Conservation (phyloP, 176 grass and related monocot species). For the Carex myosuroides region DNA sequence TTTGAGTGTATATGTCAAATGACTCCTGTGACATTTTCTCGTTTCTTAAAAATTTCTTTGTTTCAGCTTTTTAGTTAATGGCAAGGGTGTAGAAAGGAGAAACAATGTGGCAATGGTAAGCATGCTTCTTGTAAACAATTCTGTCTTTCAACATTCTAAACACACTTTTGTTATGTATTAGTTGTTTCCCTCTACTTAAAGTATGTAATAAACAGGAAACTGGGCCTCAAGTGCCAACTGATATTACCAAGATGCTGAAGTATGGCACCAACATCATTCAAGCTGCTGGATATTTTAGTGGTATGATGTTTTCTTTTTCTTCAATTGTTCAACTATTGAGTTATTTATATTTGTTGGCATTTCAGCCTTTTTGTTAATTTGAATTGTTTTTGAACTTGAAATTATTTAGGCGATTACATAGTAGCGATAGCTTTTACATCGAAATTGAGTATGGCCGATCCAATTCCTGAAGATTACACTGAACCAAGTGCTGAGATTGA, state of each 20-base stretch:
- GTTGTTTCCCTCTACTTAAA: conserved; percentile 1
- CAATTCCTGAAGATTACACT: conserved; percentile 51
- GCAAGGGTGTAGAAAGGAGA: conserved; percentile 84
- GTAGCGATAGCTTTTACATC: conserved; percentile 67
- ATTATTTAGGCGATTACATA: conserved; percentile 61
- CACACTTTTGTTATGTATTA: not conserved
- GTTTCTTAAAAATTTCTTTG: conserved; percentile 15
- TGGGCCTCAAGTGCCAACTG: conserved; percentile 78
- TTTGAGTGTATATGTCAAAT: not conserved
- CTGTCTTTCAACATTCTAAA: conserved; percentile 9
- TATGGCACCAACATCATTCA: conserved; percentile 97
- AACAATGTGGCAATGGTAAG: conserved; percentile 81
- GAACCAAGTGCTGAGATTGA: conserved; percentile 32
- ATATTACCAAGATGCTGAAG: conserved; percentile 98
- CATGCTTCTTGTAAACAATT: conserved; percentile 10
- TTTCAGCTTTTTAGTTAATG: conserved; percentile 89
- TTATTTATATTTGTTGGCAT: conserved; percentile 6
- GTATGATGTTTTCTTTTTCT: conserved; percentile 33
- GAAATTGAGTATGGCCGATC: conserved; percentile 23
- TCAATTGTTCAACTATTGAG: not conserved
- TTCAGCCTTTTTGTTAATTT: conserved; percentile 17
- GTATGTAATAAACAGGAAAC: conserved; percentile 45
- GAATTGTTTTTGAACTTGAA: not conserved
- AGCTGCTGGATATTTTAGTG: conserved; percentile 82
- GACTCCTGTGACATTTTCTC: not conserved